Evolutionary conservation across 106 monocot genomes (phyloP).

Genomic region (Dendrobium catenatum): DNA sequence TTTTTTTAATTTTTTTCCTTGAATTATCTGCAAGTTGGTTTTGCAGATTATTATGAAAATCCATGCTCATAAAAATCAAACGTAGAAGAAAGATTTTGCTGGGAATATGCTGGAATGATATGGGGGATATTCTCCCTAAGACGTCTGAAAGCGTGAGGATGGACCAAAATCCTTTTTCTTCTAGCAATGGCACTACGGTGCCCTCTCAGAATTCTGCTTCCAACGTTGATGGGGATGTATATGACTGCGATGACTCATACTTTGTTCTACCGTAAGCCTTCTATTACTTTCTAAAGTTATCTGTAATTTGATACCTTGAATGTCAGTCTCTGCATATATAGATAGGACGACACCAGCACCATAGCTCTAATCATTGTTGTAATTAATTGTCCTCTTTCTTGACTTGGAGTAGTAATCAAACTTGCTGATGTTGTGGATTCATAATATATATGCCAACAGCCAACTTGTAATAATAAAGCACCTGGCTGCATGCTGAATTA

Average conservation of each 20-base stretch:
- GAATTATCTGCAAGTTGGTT: background rate
- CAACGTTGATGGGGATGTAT: constrained; percentile 46
- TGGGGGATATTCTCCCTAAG: constrained; percentile 19
- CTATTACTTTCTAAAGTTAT: constrained; percentile 2
- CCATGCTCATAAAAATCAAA: background rate
- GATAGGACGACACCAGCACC: too few relatives aligned
- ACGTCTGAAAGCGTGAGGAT: constrained; percentile 19
- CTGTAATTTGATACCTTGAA: background rate
- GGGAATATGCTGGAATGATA: constrained; percentile 17
- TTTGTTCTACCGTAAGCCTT: constrained; percentile 80
- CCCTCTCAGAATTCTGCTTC: constrained; percentile 33
- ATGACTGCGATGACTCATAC: constrained; percentile 79
- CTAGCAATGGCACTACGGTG: constrained; percentile 53
- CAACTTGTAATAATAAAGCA: background rate
- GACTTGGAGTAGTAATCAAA: too few relatives aligned
- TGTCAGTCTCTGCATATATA: background rate
- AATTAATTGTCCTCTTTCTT: too few relatives aligned
- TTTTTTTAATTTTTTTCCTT: background rate
- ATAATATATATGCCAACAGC: background rate
- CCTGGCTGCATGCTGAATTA: background rate
- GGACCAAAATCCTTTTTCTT: constrained; percentile 38
- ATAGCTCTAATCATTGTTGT: too few relatives aligned
- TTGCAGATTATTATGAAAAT: background rate
- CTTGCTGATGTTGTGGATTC: too few relatives aligned
- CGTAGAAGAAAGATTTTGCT: background rate